These are phyloP conservation scores for Kalmanozyma brasiliensis DNA, from an alignment of 1,284 basidiomycete genomes.

Conservation along the genomic window DNA sequence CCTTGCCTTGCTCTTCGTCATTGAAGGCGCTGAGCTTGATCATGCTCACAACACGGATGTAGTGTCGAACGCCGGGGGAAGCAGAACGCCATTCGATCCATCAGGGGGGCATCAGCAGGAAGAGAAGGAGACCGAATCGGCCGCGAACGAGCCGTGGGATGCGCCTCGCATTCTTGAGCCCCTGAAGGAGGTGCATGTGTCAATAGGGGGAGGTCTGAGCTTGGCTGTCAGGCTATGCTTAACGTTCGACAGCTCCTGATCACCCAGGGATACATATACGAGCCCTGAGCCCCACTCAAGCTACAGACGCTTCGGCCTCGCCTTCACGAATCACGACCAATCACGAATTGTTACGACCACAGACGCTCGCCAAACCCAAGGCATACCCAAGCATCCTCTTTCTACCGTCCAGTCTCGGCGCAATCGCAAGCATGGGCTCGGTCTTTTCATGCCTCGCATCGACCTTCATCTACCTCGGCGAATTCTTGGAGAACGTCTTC, in stretches of 20 bases:
- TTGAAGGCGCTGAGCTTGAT: no score
- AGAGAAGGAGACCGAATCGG: background rate
- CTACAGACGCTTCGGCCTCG: no score
- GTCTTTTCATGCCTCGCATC: constrained; percentile 55
- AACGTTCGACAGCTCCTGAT: no score
- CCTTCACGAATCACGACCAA: constrained; percentile 12
- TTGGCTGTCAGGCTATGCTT: constrained; percentile 1
- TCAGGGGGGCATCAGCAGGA: no score
- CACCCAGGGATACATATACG: constrained; percentile 3
- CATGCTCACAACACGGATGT: no score
- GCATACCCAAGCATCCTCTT: background rate
- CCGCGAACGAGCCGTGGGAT: background rate
- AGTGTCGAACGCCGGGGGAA: no score
- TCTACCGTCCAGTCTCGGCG: background rate
- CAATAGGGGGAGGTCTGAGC: constrained; percentile 28
- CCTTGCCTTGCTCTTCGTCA: no score
- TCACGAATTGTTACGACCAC: background rate
- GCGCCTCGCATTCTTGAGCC: constrained; percentile 11
- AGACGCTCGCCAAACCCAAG: background rate
- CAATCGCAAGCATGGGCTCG: constrained; percentile 38
- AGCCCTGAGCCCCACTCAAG: background rate
- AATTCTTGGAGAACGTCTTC: constrained; percentile 47
- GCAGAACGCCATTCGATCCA: no score
- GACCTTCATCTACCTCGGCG: constrained; percentile 48
- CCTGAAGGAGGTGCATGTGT: constrained; percentile 28